Evolutionary conservation across 2,329 filamentous ascomycete genomes (phyloP).

Genomic region (Colletotrichum caudatum): DNA sequence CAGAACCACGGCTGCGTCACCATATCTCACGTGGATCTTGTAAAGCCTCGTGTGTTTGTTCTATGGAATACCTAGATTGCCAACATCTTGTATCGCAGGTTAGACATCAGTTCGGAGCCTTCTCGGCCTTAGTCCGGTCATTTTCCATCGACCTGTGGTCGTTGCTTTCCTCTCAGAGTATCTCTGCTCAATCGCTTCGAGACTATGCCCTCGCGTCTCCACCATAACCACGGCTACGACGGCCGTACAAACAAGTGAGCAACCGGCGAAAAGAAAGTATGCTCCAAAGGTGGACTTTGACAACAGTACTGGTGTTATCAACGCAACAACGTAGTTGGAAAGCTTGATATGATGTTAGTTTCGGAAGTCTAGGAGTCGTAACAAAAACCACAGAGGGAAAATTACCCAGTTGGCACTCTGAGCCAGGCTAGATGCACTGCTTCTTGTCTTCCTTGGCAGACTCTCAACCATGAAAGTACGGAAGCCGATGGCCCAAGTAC

Average conservation of each 20-base stretch:
- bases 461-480: constrained; percentile 67
- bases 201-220: constrained; percentile 56
- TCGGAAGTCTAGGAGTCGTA: not conserved
- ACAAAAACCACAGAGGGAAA: not conserved
- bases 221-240: constrained; percentile 55
- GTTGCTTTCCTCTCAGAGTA: constrained; percentile 18
- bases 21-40: not conserved
- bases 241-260: constrained; percentile 52
- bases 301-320: constrained; percentile 57
- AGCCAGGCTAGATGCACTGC: constrained; percentile 65
- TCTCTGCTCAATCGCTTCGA: constrained; percentile 55
- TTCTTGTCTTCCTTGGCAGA: constrained; percentile 65
- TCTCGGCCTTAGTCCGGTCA: constrained; percentile 6
- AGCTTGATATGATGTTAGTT: constrained; percentile 45
- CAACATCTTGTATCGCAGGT: not conserved
- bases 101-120: constrained; percentile 8
- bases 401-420: constrained; percentile 65
- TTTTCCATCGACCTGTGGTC: constrained; percentile 5
- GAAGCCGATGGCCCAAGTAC: constrained; percentile 65
- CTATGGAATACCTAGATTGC: not conserved
- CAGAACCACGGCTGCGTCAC: not conserved
- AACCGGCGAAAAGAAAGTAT: constrained; percentile 60
- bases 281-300: constrained; percentile 55
- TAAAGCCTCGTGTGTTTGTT: not conserved
- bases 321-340: constrained; percentile 59